Percentiles rank a stretch among this genome's conserved stretches.
phyloP scores from a whole-genome alignment of 352 stramenopile genomes.

The Phytophthora lateralis region DNA sequence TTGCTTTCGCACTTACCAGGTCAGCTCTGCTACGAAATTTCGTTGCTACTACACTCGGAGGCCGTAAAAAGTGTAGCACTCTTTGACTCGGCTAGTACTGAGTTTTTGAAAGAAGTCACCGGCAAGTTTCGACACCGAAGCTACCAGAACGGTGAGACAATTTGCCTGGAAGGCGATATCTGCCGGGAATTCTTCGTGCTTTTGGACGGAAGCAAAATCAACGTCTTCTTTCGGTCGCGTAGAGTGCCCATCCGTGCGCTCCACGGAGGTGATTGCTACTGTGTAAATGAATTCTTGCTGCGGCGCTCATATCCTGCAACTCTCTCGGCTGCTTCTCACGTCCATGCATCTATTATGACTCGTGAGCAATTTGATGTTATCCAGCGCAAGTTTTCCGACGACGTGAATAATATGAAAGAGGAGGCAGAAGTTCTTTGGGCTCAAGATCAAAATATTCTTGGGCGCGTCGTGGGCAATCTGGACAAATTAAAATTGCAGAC shows the following conservation, averaged over 20 bases:
- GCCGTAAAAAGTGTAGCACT: slow-evolving; percentile 57
- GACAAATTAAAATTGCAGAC: slow-evolving; percentile 57
- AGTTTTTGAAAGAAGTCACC: slow-evolving; percentile 63
- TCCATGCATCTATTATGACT: slow-evolving; percentile 59
- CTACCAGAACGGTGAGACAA: slow-evolving; percentile 65
- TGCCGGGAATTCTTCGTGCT: slow-evolving; percentile 75
- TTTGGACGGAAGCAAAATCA: slow-evolving; percentile 47
- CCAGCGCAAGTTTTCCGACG: slow-evolving; percentile 58
- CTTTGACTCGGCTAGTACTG: slow-evolving; percentile 58
- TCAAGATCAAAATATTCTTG: slow-evolving; percentile 37
- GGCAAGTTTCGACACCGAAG: slow-evolving; percentile 63
- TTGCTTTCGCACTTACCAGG: slow-evolving; percentile 60
- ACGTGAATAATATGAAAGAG: slow-evolving; percentile 50
- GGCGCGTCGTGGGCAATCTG: slow-evolving; percentile 50
- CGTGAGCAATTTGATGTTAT: slow-evolving; percentile 72
- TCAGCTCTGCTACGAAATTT: slow-evolving; percentile 72
- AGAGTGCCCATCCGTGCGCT: slow-evolving; percentile 46
- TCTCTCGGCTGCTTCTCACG: slow-evolving; percentile 44
- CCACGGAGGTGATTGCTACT: slow-evolving; percentile 55
- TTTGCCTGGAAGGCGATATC: slow-evolving; percentile 61
- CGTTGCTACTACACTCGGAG: slow-evolving; percentile 61
- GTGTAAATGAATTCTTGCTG: slow-evolving; percentile 66
- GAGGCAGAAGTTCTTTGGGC: slow-evolving; percentile 43
- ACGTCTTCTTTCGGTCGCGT: slow-evolving; percentile 50
- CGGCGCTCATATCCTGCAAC: slow-evolving; percentile 48